Percentiles rank a stretch among this genome's conserved stretches.
Conservation (phyloP, 2,329 filamentous ascomycete species). For the Reticulascus tulasneorum region DNA sequence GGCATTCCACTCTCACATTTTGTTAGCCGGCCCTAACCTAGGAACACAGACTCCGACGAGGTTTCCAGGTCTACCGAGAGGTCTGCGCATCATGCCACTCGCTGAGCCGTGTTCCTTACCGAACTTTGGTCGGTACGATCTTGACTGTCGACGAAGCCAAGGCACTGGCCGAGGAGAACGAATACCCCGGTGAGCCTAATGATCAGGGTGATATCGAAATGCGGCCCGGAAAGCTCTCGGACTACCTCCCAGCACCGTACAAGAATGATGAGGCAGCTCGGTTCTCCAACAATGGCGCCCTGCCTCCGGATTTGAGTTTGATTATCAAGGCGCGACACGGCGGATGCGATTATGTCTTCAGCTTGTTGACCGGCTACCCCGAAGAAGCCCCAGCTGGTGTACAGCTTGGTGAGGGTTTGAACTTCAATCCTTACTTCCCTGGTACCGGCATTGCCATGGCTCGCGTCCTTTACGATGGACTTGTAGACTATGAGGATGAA, state of each 20-base stretch:
- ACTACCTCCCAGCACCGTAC: conserved; percentile 93
- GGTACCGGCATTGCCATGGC: conserved; percentile 99
- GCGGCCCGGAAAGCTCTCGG: conserved; percentile 95
- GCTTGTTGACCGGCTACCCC: conserved; percentile 91
- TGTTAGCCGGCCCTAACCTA: conserved; percentile 10
- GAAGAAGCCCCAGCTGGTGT: conserved; percentile 93
- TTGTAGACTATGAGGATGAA: conserved; percentile 97
- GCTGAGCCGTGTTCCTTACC: conserved; percentile 89
- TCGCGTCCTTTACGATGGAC: conserved; percentile 93
- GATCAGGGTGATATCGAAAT: conserved; percentile 98
- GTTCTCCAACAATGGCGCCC: conserved; percentile 95
- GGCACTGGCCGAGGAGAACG: conserved; percentile 93
- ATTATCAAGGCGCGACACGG: conserved; percentile 98
- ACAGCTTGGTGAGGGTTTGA: conserved; percentile 79
- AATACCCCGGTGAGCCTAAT: conserved; percentile 98
- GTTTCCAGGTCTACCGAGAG: conserved; percentile 99
- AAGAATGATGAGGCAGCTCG: conserved; percentile 99
- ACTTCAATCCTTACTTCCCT: conserved; percentile 99
- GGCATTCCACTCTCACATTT: conserved; percentile 29
- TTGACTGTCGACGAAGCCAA: conserved; percentile 98
- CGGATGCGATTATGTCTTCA: conserved; percentile 98
- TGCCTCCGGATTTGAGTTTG: conserved; percentile 94
- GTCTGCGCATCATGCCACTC: conserved; percentile 98
- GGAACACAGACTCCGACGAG: conserved; percentile 78
- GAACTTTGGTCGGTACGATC: conserved; percentile 81